Evolutionary conservation across 768 basidiomycete species (phyloP).

Genomic region (Rhizopogon roseolus): DNA sequence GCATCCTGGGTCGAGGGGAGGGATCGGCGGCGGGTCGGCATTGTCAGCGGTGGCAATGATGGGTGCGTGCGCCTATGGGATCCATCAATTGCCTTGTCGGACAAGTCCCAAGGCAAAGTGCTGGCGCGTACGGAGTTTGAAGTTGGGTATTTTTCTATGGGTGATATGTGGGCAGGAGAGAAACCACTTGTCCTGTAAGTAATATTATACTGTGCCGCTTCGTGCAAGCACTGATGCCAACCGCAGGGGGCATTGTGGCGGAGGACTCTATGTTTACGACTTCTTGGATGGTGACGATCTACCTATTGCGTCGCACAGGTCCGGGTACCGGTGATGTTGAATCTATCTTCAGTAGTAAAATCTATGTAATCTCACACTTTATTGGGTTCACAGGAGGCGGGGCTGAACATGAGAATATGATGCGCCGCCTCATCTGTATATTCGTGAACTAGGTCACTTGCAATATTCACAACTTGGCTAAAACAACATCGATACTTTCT

Average conservation of each 20-base stretch:
- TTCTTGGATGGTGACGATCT: constrained; percentile 17
- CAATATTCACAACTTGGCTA: no score
- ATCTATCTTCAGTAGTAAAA: neutral
- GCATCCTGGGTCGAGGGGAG: constrained; percentile 48
- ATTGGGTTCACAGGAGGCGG: neutral
- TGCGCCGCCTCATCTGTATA: no score
- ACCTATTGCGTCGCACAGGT: constrained; percentile 9
- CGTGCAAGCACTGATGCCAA: neutral
- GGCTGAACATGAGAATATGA: no score
- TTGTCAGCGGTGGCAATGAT: constrained; percentile 61
- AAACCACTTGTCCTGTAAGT: constrained; percentile 58
- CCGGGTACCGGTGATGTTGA: neutral
- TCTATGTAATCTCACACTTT: neutral
- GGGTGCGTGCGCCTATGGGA: constrained; percentile 74
- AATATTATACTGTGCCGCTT: constrained; percentile 2
- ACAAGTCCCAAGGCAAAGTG: constrained; percentile 39
- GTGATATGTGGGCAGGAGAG: constrained; percentile 48
- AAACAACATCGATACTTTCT: no score
- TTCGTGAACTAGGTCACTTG: no score
- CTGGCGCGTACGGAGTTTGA: constrained; percentile 54
- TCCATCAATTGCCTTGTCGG: constrained; percentile 34
- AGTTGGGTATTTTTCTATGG: constrained; percentile 54
- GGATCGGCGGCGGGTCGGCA: constrained; percentile 33
- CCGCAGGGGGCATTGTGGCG: constrained; percentile 44
- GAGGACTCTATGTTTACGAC: constrained; percentile 44